These are phyloP conservation scores for Malania oleifera DNA, from an alignment of 164 flowering plant genomes.

Conservation along the genomic window DNA sequence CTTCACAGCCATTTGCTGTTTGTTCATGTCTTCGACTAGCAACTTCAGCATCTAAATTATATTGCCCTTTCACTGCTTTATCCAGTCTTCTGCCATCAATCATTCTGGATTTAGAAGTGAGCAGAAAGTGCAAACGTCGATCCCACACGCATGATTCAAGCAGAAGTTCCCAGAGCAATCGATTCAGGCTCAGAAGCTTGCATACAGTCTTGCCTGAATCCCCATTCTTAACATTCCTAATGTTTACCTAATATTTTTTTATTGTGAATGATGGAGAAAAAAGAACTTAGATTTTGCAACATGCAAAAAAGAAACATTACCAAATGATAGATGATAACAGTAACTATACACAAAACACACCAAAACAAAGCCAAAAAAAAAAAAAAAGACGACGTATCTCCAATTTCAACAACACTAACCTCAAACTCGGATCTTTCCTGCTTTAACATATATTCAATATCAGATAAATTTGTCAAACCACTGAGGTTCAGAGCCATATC, in stretches of 20 bases:
- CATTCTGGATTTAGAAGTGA: conserved; percentile 25
- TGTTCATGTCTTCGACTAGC: conserved; percentile 8
- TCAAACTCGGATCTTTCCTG: conserved; percentile 66
- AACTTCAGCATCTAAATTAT: conserved; percentile 13
- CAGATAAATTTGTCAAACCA: conserved; percentile 38
- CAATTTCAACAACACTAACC: too few relatives aligned
- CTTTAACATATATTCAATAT: conserved; percentile 60
- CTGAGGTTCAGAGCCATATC: conserved; percentile 31
- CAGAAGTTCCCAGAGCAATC: conserved; percentile 59
- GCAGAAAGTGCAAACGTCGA: conserved; percentile 50
- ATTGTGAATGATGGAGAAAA: background rate
- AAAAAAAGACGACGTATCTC: background rate
- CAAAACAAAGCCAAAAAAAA: background rate
- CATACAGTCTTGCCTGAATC: conserved; percentile 26
- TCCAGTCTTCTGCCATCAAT: conserved; percentile 10
- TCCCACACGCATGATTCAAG: conserved; percentile 80
- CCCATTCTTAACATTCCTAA: conserved; percentile 36
- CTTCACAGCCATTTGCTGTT: conserved; percentile 2
- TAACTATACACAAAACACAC: background rate
- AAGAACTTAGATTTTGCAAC: background rate
- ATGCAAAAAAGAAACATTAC: background rate
- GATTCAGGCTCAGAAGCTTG: conserved; percentile 58
- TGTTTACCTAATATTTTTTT: conserved; percentile 29
- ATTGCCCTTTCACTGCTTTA: conserved; percentile 16
- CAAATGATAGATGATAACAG: background rate